Percentiles rank a stretch among this genome's conserved stretches.
These are phyloP conservation scores for Botryotinia convoluta DNA, from an alignment of 2,329 filamentous ascomycete genomes.

Conservation along the genomic window DNA sequence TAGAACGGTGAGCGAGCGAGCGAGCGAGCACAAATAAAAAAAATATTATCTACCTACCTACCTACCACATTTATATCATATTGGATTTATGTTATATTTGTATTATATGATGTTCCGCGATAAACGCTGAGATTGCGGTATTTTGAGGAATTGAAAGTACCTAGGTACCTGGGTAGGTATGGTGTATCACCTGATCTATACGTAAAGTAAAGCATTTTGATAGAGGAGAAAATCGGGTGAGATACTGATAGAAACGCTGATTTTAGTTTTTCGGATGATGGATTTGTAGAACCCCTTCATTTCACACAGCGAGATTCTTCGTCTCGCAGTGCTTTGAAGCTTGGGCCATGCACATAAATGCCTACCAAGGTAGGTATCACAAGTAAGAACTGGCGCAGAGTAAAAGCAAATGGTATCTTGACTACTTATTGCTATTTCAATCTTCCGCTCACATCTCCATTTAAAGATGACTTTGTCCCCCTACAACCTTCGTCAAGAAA, in stretches of 20 bases:
- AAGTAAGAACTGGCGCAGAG: background rate
- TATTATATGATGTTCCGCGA: background rate
- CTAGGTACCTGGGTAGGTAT: background rate
- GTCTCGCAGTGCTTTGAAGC: background rate
- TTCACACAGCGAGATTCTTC: background rate
- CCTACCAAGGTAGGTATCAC: background rate
- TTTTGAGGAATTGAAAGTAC: background rate
- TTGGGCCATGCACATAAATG: background rate
- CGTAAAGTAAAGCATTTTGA: background rate
- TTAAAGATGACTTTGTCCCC: constrained; percentile 7
- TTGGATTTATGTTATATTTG: no score
- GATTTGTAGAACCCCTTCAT: background rate
- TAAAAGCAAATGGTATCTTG: background rate
- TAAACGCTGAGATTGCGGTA: background rate
- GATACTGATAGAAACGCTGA: background rate
- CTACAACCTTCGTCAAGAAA: constrained; percentile 28
- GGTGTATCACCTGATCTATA: background rate
- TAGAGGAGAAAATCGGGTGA: background rate
- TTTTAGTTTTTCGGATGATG: background rate
- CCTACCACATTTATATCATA: background rate
- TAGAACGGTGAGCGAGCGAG: background rate
- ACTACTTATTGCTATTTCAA: background rate
- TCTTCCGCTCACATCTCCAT: background rate
- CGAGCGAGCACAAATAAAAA: no score
- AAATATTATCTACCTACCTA: no score